Evolutionary conservation across 768 basidiomycete species (phyloP), one percentile per base, ranked within the genome.

Genomic region (Steccherinum ochraceum): DNA sequence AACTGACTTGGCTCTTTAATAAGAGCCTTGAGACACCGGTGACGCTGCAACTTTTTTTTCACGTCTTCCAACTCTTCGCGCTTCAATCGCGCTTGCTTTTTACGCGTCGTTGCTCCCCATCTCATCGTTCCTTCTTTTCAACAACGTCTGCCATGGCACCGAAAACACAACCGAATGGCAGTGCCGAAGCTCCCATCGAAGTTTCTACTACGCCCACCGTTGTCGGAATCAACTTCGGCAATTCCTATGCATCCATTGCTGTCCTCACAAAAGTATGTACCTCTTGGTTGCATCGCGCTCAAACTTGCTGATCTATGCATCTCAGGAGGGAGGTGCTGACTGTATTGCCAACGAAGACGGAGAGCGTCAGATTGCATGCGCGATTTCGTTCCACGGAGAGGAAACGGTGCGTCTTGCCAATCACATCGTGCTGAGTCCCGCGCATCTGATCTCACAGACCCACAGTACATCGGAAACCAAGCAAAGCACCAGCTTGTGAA

Each of bases 311-410:
- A 35, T 35, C 30, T 35, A 7, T 7, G 16, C 16, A 16, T 12
- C 39, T 19, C 50, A 94, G 92, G 93, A 96, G 69, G 90, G 90
- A 12, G 73, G 88, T 24, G 86, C 94, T 40, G 90, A 93, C 63
- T 95, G 91, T 65, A 97, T 98, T 54, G 96, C 94, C 4, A 98
- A 97, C 65, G 94, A 98, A 65, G 95, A 98, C 65, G 95, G 96
- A 24, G 95, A 97, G 64, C 86, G 96, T 25, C 95, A 99, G 72
- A 98, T 99, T 61, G 93, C 93, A 0, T 92, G 90, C 64, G 93
- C 93, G 23, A 74, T 98, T 49, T 81, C 93, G 0, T 98, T 95
- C 66, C 81, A 82, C 39, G 93, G 92, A 23, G 90, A 95, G 67
- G 89, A 97, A 67, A 83, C 86, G 65, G 93, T 92, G 62, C 59